Percentiles rank a stretch among this genome's conserved stretches.
Conservation (phyloP, 2,329 filamentous ascomycete genomes). For the Tolypocladium pustulatum region DNA sequence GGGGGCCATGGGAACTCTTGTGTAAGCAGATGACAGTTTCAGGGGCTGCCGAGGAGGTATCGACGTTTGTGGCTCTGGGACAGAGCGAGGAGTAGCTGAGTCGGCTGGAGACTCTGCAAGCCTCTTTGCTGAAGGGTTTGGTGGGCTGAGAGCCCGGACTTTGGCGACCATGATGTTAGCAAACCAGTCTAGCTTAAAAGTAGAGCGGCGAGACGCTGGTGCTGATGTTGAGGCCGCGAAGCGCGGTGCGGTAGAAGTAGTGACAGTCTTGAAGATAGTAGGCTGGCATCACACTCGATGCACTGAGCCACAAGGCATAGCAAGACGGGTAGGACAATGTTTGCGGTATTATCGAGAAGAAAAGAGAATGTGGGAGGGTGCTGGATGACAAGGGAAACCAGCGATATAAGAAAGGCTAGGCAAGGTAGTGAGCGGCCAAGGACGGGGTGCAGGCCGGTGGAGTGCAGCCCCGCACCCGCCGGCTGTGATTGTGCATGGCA, state of each 20-base stretch:
- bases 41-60: conserved; percentile 3
- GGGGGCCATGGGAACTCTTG: conserved; percentile 41
- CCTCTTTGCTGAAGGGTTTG: conserved; percentile 63
- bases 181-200: conserved; percentile 32
- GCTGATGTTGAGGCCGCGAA: conserved; percentile 75
- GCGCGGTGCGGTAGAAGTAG: conserved; percentile 84
- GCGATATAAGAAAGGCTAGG: not conserved
- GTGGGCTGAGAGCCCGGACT: conserved; percentile 39
- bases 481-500: not conserved
- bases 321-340: not conserved
- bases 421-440: not conserved
- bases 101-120: conserved; percentile 36
- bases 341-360: not conserved
- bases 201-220: conserved; percentile 70
- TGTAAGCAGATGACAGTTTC: conserved; percentile 22
- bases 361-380: not conserved
- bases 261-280: conserved; percentile 82
- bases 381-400: not conserved
- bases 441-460: not conserved
- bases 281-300: conserved; percentile 57
- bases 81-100: conserved; percentile 27
- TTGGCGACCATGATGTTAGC: conserved; percentile 26
- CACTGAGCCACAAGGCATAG: not conserved
- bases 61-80: conserved; percentile 22
- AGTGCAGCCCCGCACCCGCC: not conserved